Evolutionary conservation across 192 early-diverging fungal species (phyloP), one percentile per base, ranked within the genome.

Genomic region (Umbelopsis ramanniana): DNA sequence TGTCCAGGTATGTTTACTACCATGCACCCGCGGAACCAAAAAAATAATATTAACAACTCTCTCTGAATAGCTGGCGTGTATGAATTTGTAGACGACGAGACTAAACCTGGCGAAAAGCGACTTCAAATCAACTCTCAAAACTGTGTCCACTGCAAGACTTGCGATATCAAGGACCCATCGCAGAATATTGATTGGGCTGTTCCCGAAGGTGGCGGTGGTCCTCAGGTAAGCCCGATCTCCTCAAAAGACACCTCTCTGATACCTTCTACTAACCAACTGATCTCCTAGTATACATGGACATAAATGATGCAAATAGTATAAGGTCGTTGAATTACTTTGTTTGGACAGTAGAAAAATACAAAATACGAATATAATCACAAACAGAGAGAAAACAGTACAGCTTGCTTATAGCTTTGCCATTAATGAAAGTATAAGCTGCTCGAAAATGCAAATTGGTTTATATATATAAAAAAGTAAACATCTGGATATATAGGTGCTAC

Each of bases 101-200:
- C 81, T n/a, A 89, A 92, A 26, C 93, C 95, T 4, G 94, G 93
- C 7, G 55, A 94, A 72, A 94, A 97, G 85, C 87, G 95, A 14
- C 92, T 98, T 79, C 96, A 98, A 85, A 97, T 99, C 80, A 98
- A 99, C 79, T 92, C 90, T 48, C 91, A 93, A 76, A 98, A 99
- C 82, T 99, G 97, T 77, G 95, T 99, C 54, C 97, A 99, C 82
- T 99, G 97, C 91, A 99, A 99, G 87, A 99, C 97, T 0, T 99
- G 97, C 74, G 96, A 99, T 79, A 99, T 99, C 78, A 99, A 99
- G 82, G 97, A 99, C 79, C 96, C 96, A 23, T 91, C 93, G 40
- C 97, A 99, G 83, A 98, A 99, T 81, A 98, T 99, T 83, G 92
- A 98, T 81, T 99, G 97, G 97, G 93, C 93, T 19, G 94, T 95